Base-by-base conservation (phyloP, 768 basidiomycete species). In the Rossbeevera mucosa region DNA sequence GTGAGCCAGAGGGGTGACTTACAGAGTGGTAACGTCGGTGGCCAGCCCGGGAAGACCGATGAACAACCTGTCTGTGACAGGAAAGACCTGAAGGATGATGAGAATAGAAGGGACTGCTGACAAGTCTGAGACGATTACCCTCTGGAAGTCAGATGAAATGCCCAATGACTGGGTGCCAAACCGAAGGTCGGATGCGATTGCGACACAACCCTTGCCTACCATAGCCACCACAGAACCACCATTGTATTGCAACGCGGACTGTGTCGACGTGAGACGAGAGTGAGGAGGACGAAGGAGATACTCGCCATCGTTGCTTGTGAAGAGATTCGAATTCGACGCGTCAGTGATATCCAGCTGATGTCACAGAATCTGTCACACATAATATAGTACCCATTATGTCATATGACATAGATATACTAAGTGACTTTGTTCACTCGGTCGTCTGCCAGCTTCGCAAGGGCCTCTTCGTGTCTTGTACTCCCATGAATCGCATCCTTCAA, bases 141-240 rank as follows among this genome's bases (percentile, higher is more conserved):
- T 96, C 69, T 97, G 88, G 69, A 95, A 98, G 73, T 98, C 89
- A 45, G 85, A 81, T 7, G 94, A 86, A 46, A 98, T 83, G 30
- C 89, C 85, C 61, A 94, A 68, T 6, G 89, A 81, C 67, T 93
- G 87, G 58, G 86, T 89, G 54, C 96, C 96, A 50, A 98, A 75
- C 57, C 95, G 83, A 60, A 95, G 66, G 74, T 99, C 96, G 49
- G 88, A 92, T 24, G 95, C 96, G 73, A 98, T 98, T 48, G 96
- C 96, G 46, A 99, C 96, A 70, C 96, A 99, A 61, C 93, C 88
- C 74, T 98, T 97, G 57, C 96, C 96, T 54, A 88, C 88, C 96
- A 99, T 99, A 76, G 96, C 96, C 72, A 99, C 80, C 63, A 95
- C 91, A 74, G 94, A 96, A 74, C 96, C 96, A 76, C 94, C 94